Conservation (phyloP, 139 green algal species). For the Chlamydomonas incerta region DNA sequence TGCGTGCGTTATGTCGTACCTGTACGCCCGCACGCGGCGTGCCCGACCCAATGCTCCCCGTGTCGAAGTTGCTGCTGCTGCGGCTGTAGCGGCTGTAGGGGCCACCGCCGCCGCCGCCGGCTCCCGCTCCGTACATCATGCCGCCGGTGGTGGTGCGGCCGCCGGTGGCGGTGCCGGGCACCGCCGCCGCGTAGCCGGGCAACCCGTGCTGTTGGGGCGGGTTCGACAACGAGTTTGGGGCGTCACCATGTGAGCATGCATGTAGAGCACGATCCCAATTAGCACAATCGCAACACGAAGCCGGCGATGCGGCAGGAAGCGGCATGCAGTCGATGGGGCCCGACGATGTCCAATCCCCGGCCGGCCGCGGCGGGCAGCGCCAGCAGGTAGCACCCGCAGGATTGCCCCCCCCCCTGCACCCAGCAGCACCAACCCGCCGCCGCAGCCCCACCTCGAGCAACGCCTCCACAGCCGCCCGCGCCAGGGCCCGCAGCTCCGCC, state of each 20-base stretch:
- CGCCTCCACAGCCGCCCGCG: slow-evolving; percentile 2
- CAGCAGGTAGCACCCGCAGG: too few species aligned
- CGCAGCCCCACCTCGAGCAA: neutral
- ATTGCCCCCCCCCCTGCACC: too few species aligned
- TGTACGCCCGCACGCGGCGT: neutral
- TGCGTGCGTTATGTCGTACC: too few species aligned
- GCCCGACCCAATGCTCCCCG: neutral
- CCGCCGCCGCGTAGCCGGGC: slow-evolving; percentile 8
- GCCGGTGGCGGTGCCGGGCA: too few species aligned
- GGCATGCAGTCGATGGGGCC: too few species aligned
- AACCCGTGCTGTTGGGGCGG: slow-evolving; percentile 20
- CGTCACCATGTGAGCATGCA: too few species aligned
- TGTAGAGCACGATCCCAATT: too few species aligned
- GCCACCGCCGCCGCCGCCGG: neutral
- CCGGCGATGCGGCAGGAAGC: too few species aligned
- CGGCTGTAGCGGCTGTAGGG: neutral
- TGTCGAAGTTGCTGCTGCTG: neutral
- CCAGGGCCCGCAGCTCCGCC: slow-evolving; percentile 4
- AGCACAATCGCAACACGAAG: too few species aligned
- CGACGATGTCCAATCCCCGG: too few species aligned
- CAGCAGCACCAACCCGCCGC: neutral
- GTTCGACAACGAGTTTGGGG: neutral
- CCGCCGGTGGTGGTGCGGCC: neutral
- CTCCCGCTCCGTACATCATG: neutral
- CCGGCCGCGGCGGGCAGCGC: too few species aligned